These are phyloP conservation scores for Hypoxylon rickii DNA, from an alignment of 495 filamentous ascomycete genomes.

Conservation along the genomic window DNA sequence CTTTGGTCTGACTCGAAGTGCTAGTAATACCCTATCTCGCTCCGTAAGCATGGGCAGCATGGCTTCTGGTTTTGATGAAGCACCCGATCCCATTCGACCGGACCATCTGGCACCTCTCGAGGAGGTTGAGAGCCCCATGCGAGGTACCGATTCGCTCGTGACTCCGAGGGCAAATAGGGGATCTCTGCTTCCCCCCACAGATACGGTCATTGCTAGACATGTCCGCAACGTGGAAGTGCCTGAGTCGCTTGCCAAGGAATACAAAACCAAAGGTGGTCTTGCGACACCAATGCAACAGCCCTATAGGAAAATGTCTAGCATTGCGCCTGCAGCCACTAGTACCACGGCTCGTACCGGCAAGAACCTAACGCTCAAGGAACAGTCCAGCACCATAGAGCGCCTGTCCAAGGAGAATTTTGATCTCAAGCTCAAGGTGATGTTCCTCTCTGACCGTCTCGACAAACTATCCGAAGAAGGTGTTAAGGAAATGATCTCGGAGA, in stretches of 20 bases:
- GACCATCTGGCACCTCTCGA: slow-evolving; percentile 56
- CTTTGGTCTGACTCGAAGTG: slow-evolving; percentile 55
- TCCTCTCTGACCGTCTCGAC: slow-evolving; percentile 89
- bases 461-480: slow-evolving; percentile 94
- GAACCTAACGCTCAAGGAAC: slow-evolving; percentile 92
- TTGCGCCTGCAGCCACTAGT: slow-evolving; percentile 51
- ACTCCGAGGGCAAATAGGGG: slow-evolving; percentile 57
- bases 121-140: slow-evolving; percentile 47
- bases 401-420: slow-evolving; percentile 97
- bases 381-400: slow-evolving; percentile 93
- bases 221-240: slow-evolving; percentile 88
- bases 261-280: slow-evolving; percentile 62
- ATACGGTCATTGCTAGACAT: slow-evolving; percentile 86
- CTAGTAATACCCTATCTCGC: slow-evolving; percentile 66
- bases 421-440: slow-evolving; percentile 96
- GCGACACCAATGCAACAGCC: slow-evolving; percentile 50
- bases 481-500: slow-evolving; percentile 96
- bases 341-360: slow-evolving; percentile 68
- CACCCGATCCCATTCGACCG: slow-evolving; percentile 61
- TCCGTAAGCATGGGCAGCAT: slow-evolving; percentile 92
- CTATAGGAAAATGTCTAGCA: slow-evolving; percentile 52
- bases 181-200: slow-evolving; percentile 66
- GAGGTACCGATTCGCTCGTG: slow-evolving; percentile 39
- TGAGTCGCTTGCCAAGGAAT: slow-evolving; percentile 84
- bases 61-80: slow-evolving; percentile 85